Percentiles rank a stretch among this genome's conserved stretches.
phyloP scores from a whole-genome alignment of 495 filamentous ascomycete genomes.

The Penicillium taxi region DNA sequence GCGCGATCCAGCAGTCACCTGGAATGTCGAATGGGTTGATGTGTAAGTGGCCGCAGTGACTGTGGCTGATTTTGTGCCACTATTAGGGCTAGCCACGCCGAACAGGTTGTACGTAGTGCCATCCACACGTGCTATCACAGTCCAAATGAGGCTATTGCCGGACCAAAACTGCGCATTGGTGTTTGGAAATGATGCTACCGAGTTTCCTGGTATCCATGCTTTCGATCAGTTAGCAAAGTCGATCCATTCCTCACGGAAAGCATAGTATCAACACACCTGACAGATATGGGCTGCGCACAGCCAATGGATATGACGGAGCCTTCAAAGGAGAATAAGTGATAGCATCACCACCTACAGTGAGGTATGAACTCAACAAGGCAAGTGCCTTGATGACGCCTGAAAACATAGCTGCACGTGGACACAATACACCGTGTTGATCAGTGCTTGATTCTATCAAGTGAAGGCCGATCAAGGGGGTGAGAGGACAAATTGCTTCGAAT shows the following conservation, averaged over 20 bases:
- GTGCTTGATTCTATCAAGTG: too few relatives aligned
- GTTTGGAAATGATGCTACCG: conserved; percentile 22
- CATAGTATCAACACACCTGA: conserved; percentile 18
- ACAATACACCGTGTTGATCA: too few relatives aligned
- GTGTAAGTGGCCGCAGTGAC: conserved; percentile 32
- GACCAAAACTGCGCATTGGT: conserved; percentile 38
- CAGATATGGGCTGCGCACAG: conserved; percentile 35
- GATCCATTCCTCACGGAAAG: background rate
- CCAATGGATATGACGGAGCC: conserved; percentile 37
- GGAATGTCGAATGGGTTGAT: conserved; percentile 33
- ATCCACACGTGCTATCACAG: conserved; percentile 36
- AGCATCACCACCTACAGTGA: too few relatives aligned
- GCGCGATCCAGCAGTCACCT: conserved; percentile 25
- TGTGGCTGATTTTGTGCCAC: conserved; percentile 19
- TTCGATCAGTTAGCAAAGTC: conserved; percentile 5
- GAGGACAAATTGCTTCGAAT: too few relatives aligned
- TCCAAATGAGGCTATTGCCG: conserved; percentile 34
- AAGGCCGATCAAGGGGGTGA: too few relatives aligned
- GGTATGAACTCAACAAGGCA: too few relatives aligned
- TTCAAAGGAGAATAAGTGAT: too few relatives aligned
- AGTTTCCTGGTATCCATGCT: conserved; percentile 40
- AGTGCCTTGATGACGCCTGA: too few relatives aligned
- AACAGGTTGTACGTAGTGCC: conserved; percentile 38
- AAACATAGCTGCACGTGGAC: too few relatives aligned
- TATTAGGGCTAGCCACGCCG: conserved; percentile 22